Base-by-base conservation (phyloP, 768 basidiomycete species). In the Hygrophorus russula region DNA sequence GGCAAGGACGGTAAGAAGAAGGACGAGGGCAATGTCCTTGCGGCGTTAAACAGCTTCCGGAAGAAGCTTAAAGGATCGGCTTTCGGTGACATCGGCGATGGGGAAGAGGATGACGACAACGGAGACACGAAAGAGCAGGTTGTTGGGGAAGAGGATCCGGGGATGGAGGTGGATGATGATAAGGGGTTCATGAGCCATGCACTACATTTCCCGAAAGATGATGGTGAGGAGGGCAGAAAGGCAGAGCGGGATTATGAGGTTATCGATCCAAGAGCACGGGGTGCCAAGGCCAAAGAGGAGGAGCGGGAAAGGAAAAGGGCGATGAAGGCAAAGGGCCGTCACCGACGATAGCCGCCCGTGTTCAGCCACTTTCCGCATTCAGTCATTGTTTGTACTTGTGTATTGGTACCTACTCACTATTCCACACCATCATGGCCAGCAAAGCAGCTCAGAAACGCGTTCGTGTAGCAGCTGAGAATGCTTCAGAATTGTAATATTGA, bases 371-470 rank as follows among this genome's bases (percentile, higher is more conserved):
- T n/a, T n/a, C n/a, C n/a, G n/a, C n/a, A n/a, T n/a, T n/a, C 24
- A 3, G 7, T 24, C 24, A 7, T 24, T 24, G 24, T 24, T 24
- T 24, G 24, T 24, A 3, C 24, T 3, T 24, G 24, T 24, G 24
- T 24, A n/a, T n/a, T n/a, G n/a, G n/a, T n/a, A 24, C 13, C 18
- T 4, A 2, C n/a, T 15, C 17, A 6, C 36, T 11, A 19, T 4
- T 14, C 36, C 28, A 18, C 35, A 18, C 20, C 32, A 24, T 24
- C 33, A 90, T 90, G 86, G 84, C 88, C 34, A 81, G 76, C 60
- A 89, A 89, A 68, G 81, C 86, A 43, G 86, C 87, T 44, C 76
- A 83, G 60, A 90, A 86, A 68, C 82, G 87, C 57, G 86, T 89
- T 59, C 44, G 56, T n/a, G n/a, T 61, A 44, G 2, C 8, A 4